Percentiles rank a stretch among this genome's conserved stretches.
Conservation (phyloP, 164 flowering plant species). For the Buxus sempervirens region DNA sequence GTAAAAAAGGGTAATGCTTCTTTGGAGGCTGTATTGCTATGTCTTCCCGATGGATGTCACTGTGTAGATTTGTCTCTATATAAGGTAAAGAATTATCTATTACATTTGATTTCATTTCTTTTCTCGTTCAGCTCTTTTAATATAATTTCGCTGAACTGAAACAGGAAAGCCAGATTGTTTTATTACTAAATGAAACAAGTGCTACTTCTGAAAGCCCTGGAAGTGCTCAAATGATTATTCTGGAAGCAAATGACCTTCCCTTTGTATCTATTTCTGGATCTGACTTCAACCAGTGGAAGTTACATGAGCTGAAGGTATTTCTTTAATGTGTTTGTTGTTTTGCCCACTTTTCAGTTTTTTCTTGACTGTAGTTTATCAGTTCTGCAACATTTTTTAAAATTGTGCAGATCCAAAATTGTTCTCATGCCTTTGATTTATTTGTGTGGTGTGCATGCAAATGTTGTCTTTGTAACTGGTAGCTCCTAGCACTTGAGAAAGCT, state of each 20-base stretch:
- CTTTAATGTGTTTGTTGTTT: not conserved
- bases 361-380: not conserved
- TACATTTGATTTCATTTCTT: not conserved
- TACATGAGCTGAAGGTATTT: conserved; percentile 65
- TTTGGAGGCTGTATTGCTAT: conserved; percentile 59
- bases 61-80: conserved; percentile 91
- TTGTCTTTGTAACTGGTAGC: not conserved
- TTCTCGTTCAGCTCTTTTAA: not conserved
- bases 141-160: conserved; percentile 5
- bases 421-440: not conserved
- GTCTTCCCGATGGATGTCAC: conserved; percentile 58
- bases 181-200: conserved; percentile 57
- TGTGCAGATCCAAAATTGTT: not conserved
- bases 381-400: not conserved
- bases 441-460: not conserved
- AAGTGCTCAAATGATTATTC: conserved; percentile 62
- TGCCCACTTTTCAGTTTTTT: not conserved
- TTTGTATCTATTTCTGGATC: conserved; percentile 57
- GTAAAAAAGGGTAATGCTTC: conserved; percentile 27
- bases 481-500: not conserved
- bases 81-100: conserved; percentile 46
- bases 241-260: conserved; percentile 63
- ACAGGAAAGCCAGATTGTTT: conserved; percentile 83
- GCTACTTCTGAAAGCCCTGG: conserved; percentile 58
- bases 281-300: conserved; percentile 44